Conservation (phyloP, 495 filamentous ascomycete species). For the Bombardia bombarda region DNA sequence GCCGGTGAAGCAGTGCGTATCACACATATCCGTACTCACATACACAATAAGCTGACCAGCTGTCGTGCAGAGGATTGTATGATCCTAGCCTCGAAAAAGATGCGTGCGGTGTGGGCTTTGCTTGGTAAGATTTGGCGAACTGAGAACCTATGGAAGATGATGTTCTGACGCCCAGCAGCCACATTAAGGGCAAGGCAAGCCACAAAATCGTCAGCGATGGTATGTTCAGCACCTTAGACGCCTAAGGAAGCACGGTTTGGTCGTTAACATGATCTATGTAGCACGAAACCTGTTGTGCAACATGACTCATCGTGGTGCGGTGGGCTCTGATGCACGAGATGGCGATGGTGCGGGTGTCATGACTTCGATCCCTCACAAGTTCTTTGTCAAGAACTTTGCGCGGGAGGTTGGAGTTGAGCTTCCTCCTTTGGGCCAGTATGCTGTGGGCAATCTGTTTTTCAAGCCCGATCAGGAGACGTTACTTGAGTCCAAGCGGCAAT, state of each 20-base stretch:
- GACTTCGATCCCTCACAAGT: conserved; percentile 98
- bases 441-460: conserved; percentile 97
- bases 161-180: conserved; percentile 46
- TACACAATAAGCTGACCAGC: conserved; percentile 1
- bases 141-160: no score
- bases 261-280: conserved; percentile 23
- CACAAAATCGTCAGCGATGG: conserved; percentile 99
- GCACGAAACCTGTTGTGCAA: conserved; percentile 94
- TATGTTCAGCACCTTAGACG: conserved; percentile 35
- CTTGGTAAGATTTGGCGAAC: conserved; percentile 76
- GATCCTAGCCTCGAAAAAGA: conserved; percentile 96
- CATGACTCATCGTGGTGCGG: conserved; percentile 99
- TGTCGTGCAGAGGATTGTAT: conserved; percentile 63
- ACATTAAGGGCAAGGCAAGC: conserved; percentile 95
- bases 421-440: conserved; percentile 87
- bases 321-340: conserved; percentile 95
- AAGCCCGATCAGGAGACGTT: conserved; percentile 87
- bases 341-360: conserved; percentile 98
- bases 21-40: neutral
- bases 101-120: conserved; percentile 98
- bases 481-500: conserved; percentile 76
- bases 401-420: conserved; percentile 79
- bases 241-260: neutral
- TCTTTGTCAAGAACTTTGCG: conserved; percentile 98
- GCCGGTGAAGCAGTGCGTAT: conserved; percentile 77